phyloP scores from a whole-genome alignment of 1,284 basidiomycete genomes.

The Schizophyllum commune region DNA sequence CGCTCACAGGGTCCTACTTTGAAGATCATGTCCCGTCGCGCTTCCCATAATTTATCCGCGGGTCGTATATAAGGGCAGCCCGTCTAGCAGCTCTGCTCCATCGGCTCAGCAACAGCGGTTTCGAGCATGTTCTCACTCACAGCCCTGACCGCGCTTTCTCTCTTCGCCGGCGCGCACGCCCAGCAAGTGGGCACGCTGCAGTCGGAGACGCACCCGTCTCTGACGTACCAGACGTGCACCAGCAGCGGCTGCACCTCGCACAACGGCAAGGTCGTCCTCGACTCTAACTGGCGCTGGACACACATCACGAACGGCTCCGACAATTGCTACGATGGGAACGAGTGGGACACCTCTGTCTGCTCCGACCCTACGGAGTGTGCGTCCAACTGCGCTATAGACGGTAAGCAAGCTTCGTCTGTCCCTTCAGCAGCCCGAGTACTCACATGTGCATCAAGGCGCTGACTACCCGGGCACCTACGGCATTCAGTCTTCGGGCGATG shows the following conservation, averaged over 20 bases:
- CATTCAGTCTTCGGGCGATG: conserved; percentile 32
- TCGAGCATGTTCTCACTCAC: not conserved
- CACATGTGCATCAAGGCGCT: conserved; percentile 2
- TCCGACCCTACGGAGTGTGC: conserved; percentile 2
- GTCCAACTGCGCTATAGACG: conserved; percentile 21
- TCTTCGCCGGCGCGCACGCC: conserved; percentile 25
- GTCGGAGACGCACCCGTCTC: conserved; percentile 30
- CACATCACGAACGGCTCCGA: conserved; percentile 21
- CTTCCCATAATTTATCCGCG: not conserved
- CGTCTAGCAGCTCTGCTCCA: not conserved
- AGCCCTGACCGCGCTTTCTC: not conserved
- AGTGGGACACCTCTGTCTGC: conserved; percentile 12
- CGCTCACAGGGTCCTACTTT: not conserved
- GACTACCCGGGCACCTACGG: conserved; percentile 35
- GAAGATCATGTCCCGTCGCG: not conserved
- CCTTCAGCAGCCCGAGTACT: not conserved
- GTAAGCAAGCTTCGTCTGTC: not conserved
- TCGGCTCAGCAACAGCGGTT: not conserved
- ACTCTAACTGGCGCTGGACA: conserved; percentile 43
- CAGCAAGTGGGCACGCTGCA: conserved; percentile 33
- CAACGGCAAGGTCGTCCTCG: conserved; percentile 23
- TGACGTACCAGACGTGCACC: conserved; percentile 28
- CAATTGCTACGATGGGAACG: conserved; percentile 24
- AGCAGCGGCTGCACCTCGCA: conserved; percentile 21
- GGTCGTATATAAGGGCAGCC: not conserved